Base-by-base conservation (phyloP, 805 yeast genomes). In the Candida silvatica region DNA sequence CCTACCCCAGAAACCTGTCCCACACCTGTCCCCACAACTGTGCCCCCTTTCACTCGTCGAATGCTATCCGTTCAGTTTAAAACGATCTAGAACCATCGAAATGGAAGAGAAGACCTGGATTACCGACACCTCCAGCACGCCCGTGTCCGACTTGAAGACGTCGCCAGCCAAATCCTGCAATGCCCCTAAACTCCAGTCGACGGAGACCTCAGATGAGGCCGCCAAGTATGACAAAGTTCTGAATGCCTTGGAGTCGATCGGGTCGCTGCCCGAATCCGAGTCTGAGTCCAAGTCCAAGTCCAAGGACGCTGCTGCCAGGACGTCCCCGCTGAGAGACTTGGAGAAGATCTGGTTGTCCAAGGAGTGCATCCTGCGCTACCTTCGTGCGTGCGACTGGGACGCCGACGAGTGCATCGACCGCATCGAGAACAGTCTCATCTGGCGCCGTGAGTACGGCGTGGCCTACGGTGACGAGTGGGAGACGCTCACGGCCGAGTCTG, bases 371-470 rank as follows among this genome's bases (percentile, higher is more conserved):
- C 58, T 85, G 47, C 71, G 99, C 54, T 92, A 92, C 55, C 63
- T 90, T 35, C 70, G 97, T 34, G 99, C 98, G 11, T 81, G 96
- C 26, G 82, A 84, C 54, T 92, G 98, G 97, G 69, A 74, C 30
- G 62, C 67, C 0, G 61, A 67, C 25, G 85, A 80, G 3, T 77
- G 88, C 27, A 77, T 77, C 32, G 72, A 72, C 39, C 72, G 98
- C 48, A 61, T 92, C 3, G 79, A 77, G 39, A 71, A 69, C 27
- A 78, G 97, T 0, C 53, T 92, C 17, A 80, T 84, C 2, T 92
- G 98, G 98, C 73, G 98, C 62, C 74, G 97, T 46, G 90, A 83
- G 43, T 90, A 86, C 54, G 97, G 97, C 17, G 73, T 82, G 25
- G 58, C 71, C 17, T n/a, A n/a, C n/a, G 58, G 76, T 50, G 44